Evolutionary conservation across 2,329 filamentous ascomycete species (phyloP).

Genomic region (Ilyonectria robusta): DNA sequence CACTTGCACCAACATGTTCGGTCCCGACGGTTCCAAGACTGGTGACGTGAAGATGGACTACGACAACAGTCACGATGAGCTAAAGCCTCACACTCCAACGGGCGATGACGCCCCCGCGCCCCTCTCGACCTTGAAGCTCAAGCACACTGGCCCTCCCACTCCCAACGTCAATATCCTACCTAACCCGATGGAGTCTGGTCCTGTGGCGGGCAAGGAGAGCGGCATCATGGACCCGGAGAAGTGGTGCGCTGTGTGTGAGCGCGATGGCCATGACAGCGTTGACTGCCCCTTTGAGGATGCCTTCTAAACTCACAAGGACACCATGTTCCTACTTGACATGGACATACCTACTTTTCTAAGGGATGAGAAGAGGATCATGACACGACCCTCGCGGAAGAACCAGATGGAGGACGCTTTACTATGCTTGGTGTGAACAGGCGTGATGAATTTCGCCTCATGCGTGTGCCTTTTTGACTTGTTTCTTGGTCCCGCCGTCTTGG

Average conservation of each 20-base stretch:
- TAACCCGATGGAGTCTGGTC: constrained; percentile 75
- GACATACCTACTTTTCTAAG: constrained; percentile 27
- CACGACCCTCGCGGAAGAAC: constrained; percentile 27
- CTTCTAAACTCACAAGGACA: constrained; percentile 61
- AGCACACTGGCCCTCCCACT: constrained; percentile 55
- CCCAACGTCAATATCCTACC: constrained; percentile 66
- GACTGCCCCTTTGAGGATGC: constrained; percentile 94
- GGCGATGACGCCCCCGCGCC: constrained; percentile 68
- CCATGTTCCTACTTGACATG: constrained; percentile 24
- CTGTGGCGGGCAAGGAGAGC: constrained; percentile 83
- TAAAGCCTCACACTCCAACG: constrained; percentile 57
- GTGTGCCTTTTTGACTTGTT: constrained; percentile 36
- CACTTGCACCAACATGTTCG: constrained; percentile 93
- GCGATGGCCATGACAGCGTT: constrained; percentile 96
- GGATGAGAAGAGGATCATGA: constrained; percentile 37
- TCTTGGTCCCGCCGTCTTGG: constrained; percentile 33
- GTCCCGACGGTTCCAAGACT: constrained; percentile 57
- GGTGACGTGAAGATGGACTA: constrained; percentile 52
- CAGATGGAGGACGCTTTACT: constrained; percentile 31
- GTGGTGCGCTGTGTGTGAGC: constrained; percentile 97
- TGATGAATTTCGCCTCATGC: constrained; percentile 47
- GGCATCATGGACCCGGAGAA: constrained; percentile 86
- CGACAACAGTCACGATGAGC: constrained; percentile 54
- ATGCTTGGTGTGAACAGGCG: constrained; percentile 44
- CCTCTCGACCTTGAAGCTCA: constrained; percentile 66